Evolutionary conservation across 305 asterid species (phyloP).

Genomic region (Ilex paraguariensis): DNA sequence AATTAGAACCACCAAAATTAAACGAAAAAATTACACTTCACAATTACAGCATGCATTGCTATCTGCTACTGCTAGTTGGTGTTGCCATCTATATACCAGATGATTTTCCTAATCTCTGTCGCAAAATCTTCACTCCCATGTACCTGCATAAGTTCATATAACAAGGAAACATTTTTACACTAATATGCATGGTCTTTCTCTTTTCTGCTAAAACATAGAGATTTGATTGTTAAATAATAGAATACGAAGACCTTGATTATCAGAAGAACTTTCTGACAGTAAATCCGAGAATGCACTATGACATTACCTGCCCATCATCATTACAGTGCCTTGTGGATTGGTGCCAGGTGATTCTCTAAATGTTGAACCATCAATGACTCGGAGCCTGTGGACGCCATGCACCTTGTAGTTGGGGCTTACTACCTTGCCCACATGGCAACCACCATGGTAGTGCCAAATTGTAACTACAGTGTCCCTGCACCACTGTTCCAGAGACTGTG

Average conservation of each 20-base stretch:
- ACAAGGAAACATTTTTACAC: not conserved
- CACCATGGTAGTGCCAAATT: slow-evolving; percentile 99
- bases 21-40: slow-evolving; percentile 7
- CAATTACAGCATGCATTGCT: too few relatives aligned
- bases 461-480: slow-evolving; percentile 93
- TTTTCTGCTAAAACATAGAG: too few relatives aligned
- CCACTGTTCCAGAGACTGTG: slow-evolving; percentile 67
- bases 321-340: slow-evolving; percentile 92
- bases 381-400: slow-evolving; percentile 64
- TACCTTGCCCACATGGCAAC: slow-evolving; percentile 83
- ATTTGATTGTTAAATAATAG: slow-evolving; percentile 16
- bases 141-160: slow-evolving; percentile 37
- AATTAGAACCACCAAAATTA: not conserved
- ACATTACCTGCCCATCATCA: slow-evolving; percentile 94
- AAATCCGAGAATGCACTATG: not conserved
- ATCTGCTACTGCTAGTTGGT: slow-evolving; percentile 17
- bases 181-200: too few relatives aligned
- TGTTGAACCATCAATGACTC: slow-evolving; percentile 82
- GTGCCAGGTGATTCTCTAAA: slow-evolving; percentile 84
- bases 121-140: slow-evolving; percentile 84
- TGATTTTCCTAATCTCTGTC: slow-evolving; percentile 62
- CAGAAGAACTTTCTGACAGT: too few relatives aligned
- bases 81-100: slow-evolving; percentile 37
- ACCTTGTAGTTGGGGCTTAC: slow-evolving; percentile 50
- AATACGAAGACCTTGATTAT: too few relatives aligned